Evolutionary conservation across 495 filamentous ascomycete genomes (phyloP).

Genomic region (Daldinia decipiens): DNA sequence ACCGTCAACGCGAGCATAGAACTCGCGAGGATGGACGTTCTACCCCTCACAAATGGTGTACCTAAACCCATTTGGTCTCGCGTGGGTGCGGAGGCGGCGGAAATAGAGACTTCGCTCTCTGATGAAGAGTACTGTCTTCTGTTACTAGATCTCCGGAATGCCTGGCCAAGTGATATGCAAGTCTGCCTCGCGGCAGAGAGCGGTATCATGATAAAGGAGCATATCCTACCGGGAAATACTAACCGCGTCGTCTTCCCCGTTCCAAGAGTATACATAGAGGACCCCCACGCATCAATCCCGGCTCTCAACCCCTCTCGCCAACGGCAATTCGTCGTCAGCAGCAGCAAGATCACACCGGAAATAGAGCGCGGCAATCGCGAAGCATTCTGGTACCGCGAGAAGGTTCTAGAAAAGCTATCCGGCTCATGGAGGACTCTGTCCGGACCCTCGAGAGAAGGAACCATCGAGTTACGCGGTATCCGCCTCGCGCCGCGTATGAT

Average conservation of each 20-base stretch:
- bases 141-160: conserved; percentile 85
- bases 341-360: conserved; percentile 78
- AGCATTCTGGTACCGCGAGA: conserved; percentile 92
- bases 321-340: conserved; percentile 89
- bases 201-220: conserved; percentile 56
- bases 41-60: conserved; percentile 70
- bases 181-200: conserved; percentile 61
- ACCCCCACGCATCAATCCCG: conserved; percentile 81
- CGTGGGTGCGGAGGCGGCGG: conserved; percentile 33
- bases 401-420: conserved; percentile 74
- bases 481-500: conserved; percentile 82
- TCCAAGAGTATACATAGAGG: conserved; percentile 76
- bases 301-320: conserved; percentile 78
- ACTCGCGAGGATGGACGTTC: conserved; percentile 77
- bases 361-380: conserved; percentile 81
- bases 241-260: conserved; percentile 80
- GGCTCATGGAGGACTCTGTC: conserved; percentile 76
- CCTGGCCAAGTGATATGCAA: conserved; percentile 80
- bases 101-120: conserved; percentile 39
- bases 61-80: conserved; percentile 59
- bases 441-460: conserved; percentile 67
- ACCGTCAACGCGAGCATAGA: conserved; percentile 93
- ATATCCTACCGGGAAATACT: conserved; percentile 80
- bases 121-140: conserved; percentile 78
- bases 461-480: conserved; percentile 78